These are phyloP conservation scores for Vigna unguiculata DNA, from an alignment of 306 rosid genomes.

Conservation along the genomic window DNA sequence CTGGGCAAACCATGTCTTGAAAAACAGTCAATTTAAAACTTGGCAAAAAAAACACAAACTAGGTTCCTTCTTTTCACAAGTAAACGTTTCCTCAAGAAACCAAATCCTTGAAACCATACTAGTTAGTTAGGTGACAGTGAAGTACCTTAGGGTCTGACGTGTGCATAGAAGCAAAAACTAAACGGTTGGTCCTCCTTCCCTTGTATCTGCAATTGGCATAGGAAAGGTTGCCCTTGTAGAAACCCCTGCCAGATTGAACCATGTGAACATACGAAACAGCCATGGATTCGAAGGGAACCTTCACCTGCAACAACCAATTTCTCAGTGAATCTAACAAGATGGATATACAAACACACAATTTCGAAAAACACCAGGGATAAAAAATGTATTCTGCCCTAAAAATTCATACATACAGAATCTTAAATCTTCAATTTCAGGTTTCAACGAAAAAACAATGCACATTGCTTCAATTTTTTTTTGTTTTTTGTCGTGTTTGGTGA, in stretches of 20 bases:
- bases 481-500: no score
- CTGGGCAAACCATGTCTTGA: neutral
- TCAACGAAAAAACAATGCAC: neutral
- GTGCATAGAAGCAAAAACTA: slow-evolving; percentile 49
- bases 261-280: slow-evolving; percentile 50
- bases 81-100: neutral
- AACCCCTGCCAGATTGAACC: slow-evolving; percentile 42
- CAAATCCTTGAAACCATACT: neutral
- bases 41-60: neutral
- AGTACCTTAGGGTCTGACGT: slow-evolving; percentile 53
- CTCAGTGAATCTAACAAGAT: neutral
- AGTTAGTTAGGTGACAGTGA: neutral
- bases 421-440: neutral
- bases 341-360: neutral
- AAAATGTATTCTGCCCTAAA: neutral
- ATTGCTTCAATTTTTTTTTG: no score
- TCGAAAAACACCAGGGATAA: neutral
- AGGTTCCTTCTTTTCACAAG: neutral
- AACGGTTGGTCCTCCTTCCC: slow-evolving; percentile 16
- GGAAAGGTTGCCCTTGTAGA: slow-evolving; percentile 39
- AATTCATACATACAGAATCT: neutral
- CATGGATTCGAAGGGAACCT: slow-evolving; percentile 40
- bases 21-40: neutral
- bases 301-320: slow-evolving; percentile 15
- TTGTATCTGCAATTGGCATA: slow-evolving; percentile 9